A percentile compares a stretch with the other conserved stretches of the same genome.
These are phyloP conservation scores for Furcasterigmium sp. DNA, from an alignment of 2,329 filamentous ascomycete species.

Conservation along the genomic window DNA sequence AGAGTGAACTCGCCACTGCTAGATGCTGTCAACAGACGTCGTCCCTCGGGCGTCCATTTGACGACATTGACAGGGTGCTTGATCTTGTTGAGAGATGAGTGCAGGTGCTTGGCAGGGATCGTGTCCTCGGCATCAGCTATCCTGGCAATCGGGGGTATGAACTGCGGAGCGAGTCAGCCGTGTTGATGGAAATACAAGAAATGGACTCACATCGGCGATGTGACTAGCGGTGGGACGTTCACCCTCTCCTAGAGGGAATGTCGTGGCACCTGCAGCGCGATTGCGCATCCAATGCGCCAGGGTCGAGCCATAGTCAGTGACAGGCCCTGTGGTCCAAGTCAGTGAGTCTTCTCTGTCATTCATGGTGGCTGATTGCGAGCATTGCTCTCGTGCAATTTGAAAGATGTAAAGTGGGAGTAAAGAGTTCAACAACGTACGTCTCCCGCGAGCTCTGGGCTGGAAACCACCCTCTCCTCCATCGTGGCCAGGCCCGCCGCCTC, in stretches of 20 bases:
- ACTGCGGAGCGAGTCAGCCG: slow-evolving; percentile 44
- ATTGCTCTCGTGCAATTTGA: too few species aligned
- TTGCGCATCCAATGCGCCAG: slow-evolving; percentile 88
- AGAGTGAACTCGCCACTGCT: slow-evolving; percentile 97
- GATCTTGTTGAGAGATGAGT: slow-evolving; percentile 97
- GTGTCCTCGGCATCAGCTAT: slow-evolving; percentile 73
- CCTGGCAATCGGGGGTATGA: slow-evolving; percentile 79
- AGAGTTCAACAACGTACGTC: slow-evolving; percentile 36
- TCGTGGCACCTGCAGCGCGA: slow-evolving; percentile 37
- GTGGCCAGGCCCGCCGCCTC: slow-evolving; percentile 17
- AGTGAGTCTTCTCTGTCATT: too few species aligned
- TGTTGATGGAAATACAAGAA: background rate
- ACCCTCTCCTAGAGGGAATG: slow-evolving; percentile 64
- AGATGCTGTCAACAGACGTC: slow-evolving; percentile 84
- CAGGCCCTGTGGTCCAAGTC: slow-evolving; percentile 55
- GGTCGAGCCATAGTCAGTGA: slow-evolving; percentile 89
- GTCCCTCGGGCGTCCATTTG: slow-evolving; percentile 93
- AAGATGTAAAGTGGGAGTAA: too few species aligned
- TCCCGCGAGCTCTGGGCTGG: slow-evolving; percentile 43
- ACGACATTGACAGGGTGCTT: slow-evolving; percentile 97
- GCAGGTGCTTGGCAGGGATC: slow-evolving; percentile 89
- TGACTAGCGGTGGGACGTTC: slow-evolving; percentile 87
- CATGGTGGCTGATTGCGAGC: too few species aligned
- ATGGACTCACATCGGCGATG: slow-evolving; percentile 71
- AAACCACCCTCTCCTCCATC: slow-evolving; percentile 29